phyloP scores from a whole-genome alignment of 2,329 filamentous ascomycete genomes.

The Neofusicoccum cordaticola region DNA sequence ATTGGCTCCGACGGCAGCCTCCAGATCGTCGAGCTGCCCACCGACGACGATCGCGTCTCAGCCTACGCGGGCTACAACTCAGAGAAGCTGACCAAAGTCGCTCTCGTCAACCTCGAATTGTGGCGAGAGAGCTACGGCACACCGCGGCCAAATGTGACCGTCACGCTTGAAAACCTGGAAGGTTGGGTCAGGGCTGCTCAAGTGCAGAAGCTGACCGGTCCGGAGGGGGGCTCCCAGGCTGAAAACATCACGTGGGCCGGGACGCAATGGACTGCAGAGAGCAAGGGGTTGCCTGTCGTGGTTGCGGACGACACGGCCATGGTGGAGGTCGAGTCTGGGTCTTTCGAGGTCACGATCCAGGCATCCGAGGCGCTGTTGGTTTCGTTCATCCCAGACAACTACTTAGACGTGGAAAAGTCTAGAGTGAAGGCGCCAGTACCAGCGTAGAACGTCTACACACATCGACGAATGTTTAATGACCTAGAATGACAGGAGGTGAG shows the following conservation, averaged over 20 bases:
- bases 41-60: neutral
- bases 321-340: neutral
- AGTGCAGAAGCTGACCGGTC: neutral
- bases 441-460: too few species aligned
- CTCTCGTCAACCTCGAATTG: conserved; percentile 3
- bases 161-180: neutral
- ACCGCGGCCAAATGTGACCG: neutral
- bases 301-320: neutral
- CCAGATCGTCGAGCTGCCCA: neutral
- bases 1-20: neutral
- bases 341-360: neutral
- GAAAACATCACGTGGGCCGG: conserved; percentile 3
- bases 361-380: conserved; percentile 11
- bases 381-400: neutral
- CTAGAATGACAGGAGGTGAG: too few species aligned
- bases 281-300: neutral
- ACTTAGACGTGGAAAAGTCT: neutral
- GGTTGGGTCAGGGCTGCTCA: neutral
- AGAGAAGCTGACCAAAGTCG: neutral
- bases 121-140: neutral
- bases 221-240: neutral
- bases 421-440: neutral
- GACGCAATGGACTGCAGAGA: conserved; percentile 8
- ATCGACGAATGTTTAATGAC: too few species aligned
- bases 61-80: neutral